Base-by-base conservation (phyloP, 345 rosid species). In the Noccaea bulbosa region DNA sequence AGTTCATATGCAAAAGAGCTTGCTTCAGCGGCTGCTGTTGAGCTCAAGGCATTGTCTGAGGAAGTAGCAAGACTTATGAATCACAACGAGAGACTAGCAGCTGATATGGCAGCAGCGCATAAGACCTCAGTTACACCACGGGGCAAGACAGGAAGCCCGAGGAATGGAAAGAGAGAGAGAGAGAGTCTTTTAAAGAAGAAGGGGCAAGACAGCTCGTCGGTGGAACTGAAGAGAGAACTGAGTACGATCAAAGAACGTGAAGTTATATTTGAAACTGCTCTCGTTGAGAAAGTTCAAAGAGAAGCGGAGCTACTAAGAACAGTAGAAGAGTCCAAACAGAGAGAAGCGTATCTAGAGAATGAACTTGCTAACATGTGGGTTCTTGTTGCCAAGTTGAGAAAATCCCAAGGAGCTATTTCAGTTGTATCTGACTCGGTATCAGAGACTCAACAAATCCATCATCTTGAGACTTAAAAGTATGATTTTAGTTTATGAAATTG, bases 291-390 rank as follows among this genome's bases (percentile, higher is more conserved):
- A 80, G 89, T 83, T 69, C 82, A 85, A 30, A 82, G 79, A 65
- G 99, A 91, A 83, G 75, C 83, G 0, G 97, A 86, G 64, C 87
- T 94, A 72, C 88, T 89, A 70, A 80, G 75, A 62, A 88, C 63
- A 70, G 78, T 91, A 7, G 92, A 86, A 80, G 99, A 94, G 66
- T 94, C 97, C 11, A 91, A 91, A 77, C 84, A 83, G 52, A 87
- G 96, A 77, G 99, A 94, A 85, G 90, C 97, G 1, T 88, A 94
- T 74, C 81, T 94, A 65, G 99, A 94, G 84, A 88, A 91, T 32
- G 97, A 94, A 79, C 96, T 94, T 7, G 99, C 99, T 32, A 91
- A 91, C 74, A 94, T 94, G 99, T 94, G 97, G 97, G 93, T 87
- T 62, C 93, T 89, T 40, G 97, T 94, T 27, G 93, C 99, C 2